Evolutionary conservation across 164 flowering plant species (phyloP).

Genomic region (Vitis vinifera): DNA sequence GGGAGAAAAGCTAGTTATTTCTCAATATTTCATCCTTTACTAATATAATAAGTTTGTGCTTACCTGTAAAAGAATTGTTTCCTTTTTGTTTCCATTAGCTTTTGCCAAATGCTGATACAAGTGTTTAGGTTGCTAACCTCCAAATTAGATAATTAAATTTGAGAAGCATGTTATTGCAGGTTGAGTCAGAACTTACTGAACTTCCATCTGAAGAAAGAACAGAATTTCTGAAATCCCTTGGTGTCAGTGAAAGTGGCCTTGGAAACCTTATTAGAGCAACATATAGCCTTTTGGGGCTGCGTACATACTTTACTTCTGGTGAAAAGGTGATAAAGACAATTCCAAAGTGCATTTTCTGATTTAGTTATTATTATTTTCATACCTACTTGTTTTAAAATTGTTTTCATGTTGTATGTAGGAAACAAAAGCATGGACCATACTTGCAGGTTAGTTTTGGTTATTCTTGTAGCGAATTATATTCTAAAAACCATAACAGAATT

Average conservation of each 20-base stretch:
- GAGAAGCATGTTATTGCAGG: constrained; percentile 42
- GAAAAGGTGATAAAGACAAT: constrained; percentile 62
- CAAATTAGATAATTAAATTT: background rate
- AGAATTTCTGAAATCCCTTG: constrained; percentile 80
- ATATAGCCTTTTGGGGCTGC: constrained; percentile 76
- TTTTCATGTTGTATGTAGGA: constrained; percentile 49
- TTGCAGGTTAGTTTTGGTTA: constrained; percentile 58
- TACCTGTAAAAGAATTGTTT: background rate
- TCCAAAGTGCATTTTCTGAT: background rate
- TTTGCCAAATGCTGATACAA: too few relatives aligned
- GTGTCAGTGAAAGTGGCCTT: constrained; percentile 89
- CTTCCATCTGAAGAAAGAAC: constrained; percentile 81
- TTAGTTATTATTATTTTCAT: constrained; percentile 1
- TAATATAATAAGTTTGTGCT: background rate
- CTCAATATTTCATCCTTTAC: background rate
- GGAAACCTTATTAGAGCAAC: constrained; percentile 93
- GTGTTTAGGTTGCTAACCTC: background rate
- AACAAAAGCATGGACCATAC: constrained; percentile 98
- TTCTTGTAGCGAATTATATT: background rate
- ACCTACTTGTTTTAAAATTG: background rate
- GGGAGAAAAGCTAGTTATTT: too few relatives aligned
- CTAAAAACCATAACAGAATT: background rate
- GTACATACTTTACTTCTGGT: constrained; percentile 94
- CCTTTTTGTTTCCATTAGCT: background rate
- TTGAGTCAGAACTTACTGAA: constrained; percentile 93